Evolutionary conservation across 148 eudicot genomes (phyloP).

Genomic region (Persicaria maculosa): DNA sequence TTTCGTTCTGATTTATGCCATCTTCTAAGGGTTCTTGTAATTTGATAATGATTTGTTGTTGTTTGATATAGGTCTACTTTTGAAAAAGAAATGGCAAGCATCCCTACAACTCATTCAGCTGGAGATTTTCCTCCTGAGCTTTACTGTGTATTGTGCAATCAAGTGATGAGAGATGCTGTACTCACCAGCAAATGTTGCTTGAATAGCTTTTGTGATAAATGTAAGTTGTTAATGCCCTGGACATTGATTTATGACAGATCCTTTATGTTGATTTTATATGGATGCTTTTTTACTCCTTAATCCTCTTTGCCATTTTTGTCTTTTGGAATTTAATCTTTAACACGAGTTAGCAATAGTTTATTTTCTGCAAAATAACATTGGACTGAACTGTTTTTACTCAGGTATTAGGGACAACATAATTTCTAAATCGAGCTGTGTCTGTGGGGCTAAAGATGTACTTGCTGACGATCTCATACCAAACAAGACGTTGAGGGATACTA

Average conservation of each 20-base stretch:
- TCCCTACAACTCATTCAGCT: conserved; percentile 57
- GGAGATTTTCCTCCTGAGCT: conserved; percentile 90
- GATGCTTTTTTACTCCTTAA: too few species aligned
- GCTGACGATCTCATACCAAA: conserved; percentile 66
- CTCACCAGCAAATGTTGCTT: conserved; percentile 91
- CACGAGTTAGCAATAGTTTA: too few species aligned
- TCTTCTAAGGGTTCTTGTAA: background rate
- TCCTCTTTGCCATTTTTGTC: too few species aligned
- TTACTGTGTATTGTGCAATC: conserved; percentile 77
- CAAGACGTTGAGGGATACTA: conserved; percentile 55
- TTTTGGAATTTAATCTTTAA: too few species aligned
- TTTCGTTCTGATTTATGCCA: background rate
- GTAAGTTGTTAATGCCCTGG: conserved; percentile 29
- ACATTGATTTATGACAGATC: background rate
- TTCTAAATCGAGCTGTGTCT: conserved; percentile 45
- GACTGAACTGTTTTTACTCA: conserved; percentile 9
- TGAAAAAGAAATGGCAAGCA: conserved; percentile 75
- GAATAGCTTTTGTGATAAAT: conserved; percentile 79
- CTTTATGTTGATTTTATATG: background rate
- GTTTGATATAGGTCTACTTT: conserved; percentile 57
- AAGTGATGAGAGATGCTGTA: conserved; percentile 95
- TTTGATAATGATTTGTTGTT: background rate
- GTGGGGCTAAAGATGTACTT: conserved; percentile 56
- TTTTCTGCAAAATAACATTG: too few species aligned
- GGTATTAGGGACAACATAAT: conserved; percentile 59